These are phyloP conservation scores for Aureobasidium sp. DNA, from an alignment of 2,329 filamentous ascomycete species.

Conservation along the genomic window DNA sequence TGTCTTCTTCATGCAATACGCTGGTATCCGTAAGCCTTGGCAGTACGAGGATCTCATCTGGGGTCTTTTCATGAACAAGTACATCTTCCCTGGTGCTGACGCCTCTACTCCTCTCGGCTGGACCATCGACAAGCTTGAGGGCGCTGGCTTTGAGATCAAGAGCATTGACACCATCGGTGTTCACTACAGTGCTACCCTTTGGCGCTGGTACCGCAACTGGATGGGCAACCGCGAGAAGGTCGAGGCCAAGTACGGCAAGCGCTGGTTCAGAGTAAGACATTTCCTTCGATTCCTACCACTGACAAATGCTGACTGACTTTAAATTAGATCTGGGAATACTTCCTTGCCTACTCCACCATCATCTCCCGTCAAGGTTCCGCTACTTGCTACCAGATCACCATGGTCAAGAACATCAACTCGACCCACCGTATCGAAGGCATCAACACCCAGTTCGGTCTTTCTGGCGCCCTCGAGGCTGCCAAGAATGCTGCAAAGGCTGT, in stretches of 20 bases:
- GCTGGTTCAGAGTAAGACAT: conserved; percentile 82
- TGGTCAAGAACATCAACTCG: conserved; percentile 86
- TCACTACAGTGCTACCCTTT: conserved; percentile 92
- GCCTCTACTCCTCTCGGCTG: conserved; percentile 88
- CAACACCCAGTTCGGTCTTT: conserved; percentile 57
- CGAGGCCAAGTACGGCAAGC: conserved; percentile 84
- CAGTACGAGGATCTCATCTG: conserved; percentile 97
- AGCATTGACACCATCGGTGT: conserved; percentile 86
- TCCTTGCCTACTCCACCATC: conserved; percentile 80
- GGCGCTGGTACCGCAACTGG: conserved; percentile 99
- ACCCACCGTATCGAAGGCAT: conserved; percentile 75
- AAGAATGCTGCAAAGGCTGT: conserved; percentile 27
- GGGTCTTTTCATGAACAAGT: conserved; percentile 99
- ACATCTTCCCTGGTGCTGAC: conserved; percentile 94
- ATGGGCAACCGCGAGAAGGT: conserved; percentile 88
- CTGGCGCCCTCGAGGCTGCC: conserved; percentile 52
- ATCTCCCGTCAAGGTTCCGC: conserved; percentile 74
- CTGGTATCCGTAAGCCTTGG: conserved; percentile 88
- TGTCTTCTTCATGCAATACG: conserved; percentile 91
- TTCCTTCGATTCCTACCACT: conserved; percentile 17
- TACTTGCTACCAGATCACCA: conserved; percentile 77
- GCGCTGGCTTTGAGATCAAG: conserved; percentile 85
- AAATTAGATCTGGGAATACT: conserved; percentile 76
- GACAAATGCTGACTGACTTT: neutral
- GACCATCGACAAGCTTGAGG: conserved; percentile 77